These are phyloP conservation scores for Mayamaea pseudoterrestris DNA, from an alignment of 108 stramenopile genomes.

Conservation along the genomic window DNA sequence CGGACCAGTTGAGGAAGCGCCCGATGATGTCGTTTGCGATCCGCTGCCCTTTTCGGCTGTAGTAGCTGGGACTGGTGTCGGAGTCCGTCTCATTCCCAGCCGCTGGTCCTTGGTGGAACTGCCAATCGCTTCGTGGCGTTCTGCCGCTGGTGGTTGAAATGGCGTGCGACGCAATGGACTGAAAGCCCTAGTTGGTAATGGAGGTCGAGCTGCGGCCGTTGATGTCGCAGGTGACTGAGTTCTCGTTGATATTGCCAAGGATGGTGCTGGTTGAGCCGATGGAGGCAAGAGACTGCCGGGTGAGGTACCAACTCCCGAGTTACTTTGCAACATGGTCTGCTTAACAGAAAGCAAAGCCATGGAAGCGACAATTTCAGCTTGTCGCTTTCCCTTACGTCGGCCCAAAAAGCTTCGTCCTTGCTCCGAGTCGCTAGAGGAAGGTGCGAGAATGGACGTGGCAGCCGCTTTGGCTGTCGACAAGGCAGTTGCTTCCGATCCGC, in stretches of 20 bases:
- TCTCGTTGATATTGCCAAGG: background rate
- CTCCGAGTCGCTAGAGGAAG: constrained; percentile 9
- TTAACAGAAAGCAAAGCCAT: constrained; percentile 28
- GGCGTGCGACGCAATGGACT: background rate
- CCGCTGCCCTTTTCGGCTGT: too few relatives aligned
- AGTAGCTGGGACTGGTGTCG: too few relatives aligned
- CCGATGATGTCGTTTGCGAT: too few relatives aligned
- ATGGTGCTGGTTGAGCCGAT: background rate
- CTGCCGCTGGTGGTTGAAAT: too few relatives aligned
- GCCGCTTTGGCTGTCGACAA: constrained; percentile 48
- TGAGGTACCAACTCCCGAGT: background rate
- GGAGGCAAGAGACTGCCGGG: background rate
- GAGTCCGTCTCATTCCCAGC: too few relatives aligned
- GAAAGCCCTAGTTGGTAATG: background rate
- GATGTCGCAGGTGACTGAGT: background rate
- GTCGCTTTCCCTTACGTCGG: constrained; percentile 25
- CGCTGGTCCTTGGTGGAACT: too few relatives aligned
- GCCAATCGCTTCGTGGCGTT: too few relatives aligned
- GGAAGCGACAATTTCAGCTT: constrained; percentile 39
- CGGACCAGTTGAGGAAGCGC: too few relatives aligned
- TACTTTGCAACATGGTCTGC: background rate
- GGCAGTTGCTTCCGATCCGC: constrained; percentile 28
- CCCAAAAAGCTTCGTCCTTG: constrained; percentile 1
- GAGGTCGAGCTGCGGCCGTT: background rate
- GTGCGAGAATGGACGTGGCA: constrained; percentile 23